phyloP scores from a whole-genome alignment of 495 filamentous ascomycete genomes.

The Penicillium egyptiacum region DNA sequence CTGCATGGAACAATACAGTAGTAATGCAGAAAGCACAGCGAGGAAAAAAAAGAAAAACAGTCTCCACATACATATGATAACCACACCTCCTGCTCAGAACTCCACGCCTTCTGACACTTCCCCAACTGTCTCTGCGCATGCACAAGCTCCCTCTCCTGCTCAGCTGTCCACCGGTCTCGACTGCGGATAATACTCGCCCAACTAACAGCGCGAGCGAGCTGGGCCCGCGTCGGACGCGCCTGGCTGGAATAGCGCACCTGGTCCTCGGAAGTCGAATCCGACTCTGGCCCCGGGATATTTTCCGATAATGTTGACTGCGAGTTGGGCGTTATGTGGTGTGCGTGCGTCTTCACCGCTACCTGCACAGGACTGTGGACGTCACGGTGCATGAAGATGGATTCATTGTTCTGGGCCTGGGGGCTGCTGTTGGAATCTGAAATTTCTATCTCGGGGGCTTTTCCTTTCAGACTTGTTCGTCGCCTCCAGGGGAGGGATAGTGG shows the following conservation, averaged over 20 bases:
- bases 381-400: slow-evolving; percentile 15
- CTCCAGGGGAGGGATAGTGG: slow-evolving; percentile 25
- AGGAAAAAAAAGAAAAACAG: background rate
- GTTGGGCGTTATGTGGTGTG: slow-evolving; percentile 3
- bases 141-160: slow-evolving; percentile 37
- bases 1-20: background rate
- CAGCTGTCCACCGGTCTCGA: slow-evolving; percentile 35
- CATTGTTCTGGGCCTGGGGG: slow-evolving; percentile 1
- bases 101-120: slow-evolving; percentile 46
- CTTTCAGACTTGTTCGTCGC: slow-evolving; percentile 20
- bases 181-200: slow-evolving; percentile 40
- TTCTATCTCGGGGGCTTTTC: slow-evolving; percentile 21
- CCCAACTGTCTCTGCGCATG: slow-evolving; percentile 34
- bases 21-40: slow-evolving; percentile 6
- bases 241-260: background rate
- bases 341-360: slow-evolving; percentile 31
- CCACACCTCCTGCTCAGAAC: slow-evolving; percentile 47
- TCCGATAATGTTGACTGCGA: background rate
- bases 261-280: slow-evolving; percentile 13
- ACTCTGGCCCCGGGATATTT: slow-evolving; percentile 5
- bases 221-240: slow-evolving; percentile 17
- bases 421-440: slow-evolving; percentile 2
- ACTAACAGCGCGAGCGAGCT: slow-evolving; percentile 29
- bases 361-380: slow-evolving; percentile 26
- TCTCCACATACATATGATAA: slow-evolving; percentile 36